Base-by-base conservation (phyloP, 2,329 filamentous ascomycete species). In the Cadophora luteo-olivacea region DNA sequence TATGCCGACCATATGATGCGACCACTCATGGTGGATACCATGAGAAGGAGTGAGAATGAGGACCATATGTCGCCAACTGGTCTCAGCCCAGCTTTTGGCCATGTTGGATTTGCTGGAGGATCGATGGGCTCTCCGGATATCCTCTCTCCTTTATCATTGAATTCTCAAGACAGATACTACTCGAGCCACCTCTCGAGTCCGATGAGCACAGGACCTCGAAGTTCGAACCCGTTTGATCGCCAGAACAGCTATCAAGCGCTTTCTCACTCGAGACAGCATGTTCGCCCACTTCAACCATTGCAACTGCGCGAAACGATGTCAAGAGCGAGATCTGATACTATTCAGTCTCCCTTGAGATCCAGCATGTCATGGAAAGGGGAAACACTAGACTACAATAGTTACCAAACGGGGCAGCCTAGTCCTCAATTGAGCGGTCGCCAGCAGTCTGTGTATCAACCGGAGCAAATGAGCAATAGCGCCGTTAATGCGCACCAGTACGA, bases 51-150 rank as follows among this genome's bases (percentile, higher is more conserved):
- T 33, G 87, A 90, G 8, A 84, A 85, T 12, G 87, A 89, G n/a
- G 86, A 89, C 25, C 89, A 91, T 74, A 83, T 90, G 73, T 91
- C 91, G 12, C 86, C 90, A 0, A 87, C 88, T 0, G 88, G 87
- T 12, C 83, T 93, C 32, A 91, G 86, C 70, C 89, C 90, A 32
- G 87, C 87, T 0, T 91, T 92, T 78, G 87, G 89, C 11, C 84
- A 84, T 71, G 88, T 92, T 72, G 87, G 87, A 1, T 92, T 92
- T 76, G 86, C 85, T 64, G 84, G 83, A 1, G 81, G 80, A 14
- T 80, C 81, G 19, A 83, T 88, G 78, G 81, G 80, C 72, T 83
- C 78, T 67, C 79, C 87, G 1, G 86, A 89, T 68, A 81, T 88
- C 19, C 80, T 88, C 58, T 89, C 87, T 2, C 86, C 87, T 2